Evolutionary conservation across 768 basidiomycete genomes (phyloP).

Genomic region (Naganishia randhawae): DNA sequence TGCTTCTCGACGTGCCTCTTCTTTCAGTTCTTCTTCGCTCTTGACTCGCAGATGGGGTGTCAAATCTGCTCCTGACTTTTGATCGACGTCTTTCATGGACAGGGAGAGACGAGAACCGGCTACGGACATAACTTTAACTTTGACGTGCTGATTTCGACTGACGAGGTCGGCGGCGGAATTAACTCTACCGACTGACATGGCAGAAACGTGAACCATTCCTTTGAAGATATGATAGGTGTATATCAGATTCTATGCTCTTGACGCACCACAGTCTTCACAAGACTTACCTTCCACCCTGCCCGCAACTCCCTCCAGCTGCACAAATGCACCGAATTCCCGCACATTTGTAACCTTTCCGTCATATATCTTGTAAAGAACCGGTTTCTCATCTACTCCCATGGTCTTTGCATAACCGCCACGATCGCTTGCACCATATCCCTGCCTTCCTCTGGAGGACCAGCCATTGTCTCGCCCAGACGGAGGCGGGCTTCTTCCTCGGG

Average conservation of each 20-base stretch:
- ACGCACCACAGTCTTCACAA: not conserved
- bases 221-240: conserved; percentile 53
- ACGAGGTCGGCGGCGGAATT: conserved; percentile 84
- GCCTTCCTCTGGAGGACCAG: conserved; percentile 37
- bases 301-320: conserved; percentile 76
- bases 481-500: conserved; percentile 29
- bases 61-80: conserved; percentile 79
- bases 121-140: conserved; percentile 94
- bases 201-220: conserved; percentile 92
- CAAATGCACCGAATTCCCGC: conserved; percentile 95
- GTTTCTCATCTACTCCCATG: conserved; percentile 65
- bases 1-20: conserved; percentile 67
- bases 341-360: conserved; percentile 75
- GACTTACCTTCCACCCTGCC: conserved; percentile 81
- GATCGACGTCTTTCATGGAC: conserved; percentile 98
- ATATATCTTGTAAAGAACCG: conserved; percentile 92
- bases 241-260: not conserved
- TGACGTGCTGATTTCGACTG: conserved; percentile 76
- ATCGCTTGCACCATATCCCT: conserved; percentile 49
- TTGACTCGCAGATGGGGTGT: conserved; percentile 92
- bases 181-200: conserved; percentile 75
- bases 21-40: conserved; percentile 81
- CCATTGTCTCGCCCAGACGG: conserved; percentile 46
- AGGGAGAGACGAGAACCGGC: conserved; percentile 75
- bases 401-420: conserved; percentile 51